phyloP scores from a whole-genome alignment of 495 filamentous ascomycete genomes.

The Podospora australis region DNA sequence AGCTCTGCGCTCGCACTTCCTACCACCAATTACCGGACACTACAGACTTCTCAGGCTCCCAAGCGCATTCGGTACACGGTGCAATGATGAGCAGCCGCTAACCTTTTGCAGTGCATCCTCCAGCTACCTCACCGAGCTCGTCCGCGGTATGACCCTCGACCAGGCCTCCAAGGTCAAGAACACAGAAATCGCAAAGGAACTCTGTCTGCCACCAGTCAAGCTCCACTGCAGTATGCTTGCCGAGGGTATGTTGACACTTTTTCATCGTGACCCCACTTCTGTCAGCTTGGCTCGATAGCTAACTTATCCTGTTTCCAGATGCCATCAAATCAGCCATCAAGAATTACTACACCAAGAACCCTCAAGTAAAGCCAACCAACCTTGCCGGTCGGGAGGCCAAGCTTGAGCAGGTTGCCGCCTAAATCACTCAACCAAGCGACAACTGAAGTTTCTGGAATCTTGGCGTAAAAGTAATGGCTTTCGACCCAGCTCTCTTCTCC shows the following conservation, averaged over 20 bases:
- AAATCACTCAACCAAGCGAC: background rate
- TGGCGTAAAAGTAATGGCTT: too few relatives aligned
- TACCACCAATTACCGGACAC: too few relatives aligned
- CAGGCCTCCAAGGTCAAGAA: conserved; percentile 88
- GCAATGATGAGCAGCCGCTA: conserved; percentile 5
- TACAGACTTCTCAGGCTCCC: too few relatives aligned
- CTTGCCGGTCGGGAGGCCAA: conserved; percentile 57
- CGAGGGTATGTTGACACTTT: conserved; percentile 47
- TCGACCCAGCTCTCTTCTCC: too few relatives aligned
- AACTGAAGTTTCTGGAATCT: background rate
- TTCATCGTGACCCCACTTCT: background rate
- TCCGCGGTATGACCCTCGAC: conserved; percentile 92
- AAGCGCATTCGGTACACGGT: too few relatives aligned
- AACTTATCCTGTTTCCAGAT: conserved; percentile 33
- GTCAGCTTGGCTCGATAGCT: too few relatives aligned
- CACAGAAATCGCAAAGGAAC: conserved; percentile 94
- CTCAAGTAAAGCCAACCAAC: conserved; percentile 62
- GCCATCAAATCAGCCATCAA: conserved; percentile 99
- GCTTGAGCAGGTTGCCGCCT: conserved; percentile 21
- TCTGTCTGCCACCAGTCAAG: conserved; percentile 93
- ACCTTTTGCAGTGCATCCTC: conserved; percentile 36
- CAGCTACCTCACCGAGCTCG: conserved; percentile 86
- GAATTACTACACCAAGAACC: conserved; percentile 96
- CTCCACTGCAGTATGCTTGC: conserved; percentile 98
- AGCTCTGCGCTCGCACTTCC: too few relatives aligned